phyloP scores from a whole-genome alignment of 371 early-diverging fungal genomes.

The Rhizopus stolonifer region DNA sequence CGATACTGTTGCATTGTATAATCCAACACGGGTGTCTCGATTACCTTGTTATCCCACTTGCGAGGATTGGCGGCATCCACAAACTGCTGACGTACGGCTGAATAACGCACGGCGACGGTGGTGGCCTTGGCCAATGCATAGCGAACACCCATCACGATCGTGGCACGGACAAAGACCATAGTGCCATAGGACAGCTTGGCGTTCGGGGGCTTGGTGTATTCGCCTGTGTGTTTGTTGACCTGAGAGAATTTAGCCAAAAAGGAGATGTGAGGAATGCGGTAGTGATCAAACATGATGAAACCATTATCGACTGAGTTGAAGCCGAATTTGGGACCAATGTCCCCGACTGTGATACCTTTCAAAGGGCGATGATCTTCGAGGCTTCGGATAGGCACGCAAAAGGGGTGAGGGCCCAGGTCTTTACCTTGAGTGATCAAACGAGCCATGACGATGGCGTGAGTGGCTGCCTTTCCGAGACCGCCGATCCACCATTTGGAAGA shows the following conservation, averaged over 20 bases:
- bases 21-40: conserved; percentile 74
- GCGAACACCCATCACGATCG: conserved; percentile 56
- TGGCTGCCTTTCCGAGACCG: conserved; percentile 66
- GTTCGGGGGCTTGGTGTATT: conserved; percentile 67
- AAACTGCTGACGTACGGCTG: conserved; percentile 53
- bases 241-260: conserved; percentile 80
- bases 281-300: conserved; percentile 74
- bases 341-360: conserved; percentile 86
- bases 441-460: conserved; percentile 88
- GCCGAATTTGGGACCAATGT: conserved; percentile 91
- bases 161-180: conserved; percentile 73
- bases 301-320: conserved; percentile 85
- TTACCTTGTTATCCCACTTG: conserved; percentile 37
- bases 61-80: conserved; percentile 48
- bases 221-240: conserved; percentile 65
- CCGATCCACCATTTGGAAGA: conserved; percentile 93
- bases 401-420: conserved; percentile 81
- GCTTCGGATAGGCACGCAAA: conserved; percentile 87
- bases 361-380: conserved; percentile 71
- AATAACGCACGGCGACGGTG: conserved; percentile 50
- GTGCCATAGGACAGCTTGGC: conserved; percentile 75
- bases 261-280: conserved; percentile 75
- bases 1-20: conserved; percentile 79
- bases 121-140: conserved; percentile 57
- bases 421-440: conserved; percentile 78